Evolutionary conservation across 2,329 filamentous ascomycete species (phyloP).

Genomic region (Fulvia fulva): DNA sequence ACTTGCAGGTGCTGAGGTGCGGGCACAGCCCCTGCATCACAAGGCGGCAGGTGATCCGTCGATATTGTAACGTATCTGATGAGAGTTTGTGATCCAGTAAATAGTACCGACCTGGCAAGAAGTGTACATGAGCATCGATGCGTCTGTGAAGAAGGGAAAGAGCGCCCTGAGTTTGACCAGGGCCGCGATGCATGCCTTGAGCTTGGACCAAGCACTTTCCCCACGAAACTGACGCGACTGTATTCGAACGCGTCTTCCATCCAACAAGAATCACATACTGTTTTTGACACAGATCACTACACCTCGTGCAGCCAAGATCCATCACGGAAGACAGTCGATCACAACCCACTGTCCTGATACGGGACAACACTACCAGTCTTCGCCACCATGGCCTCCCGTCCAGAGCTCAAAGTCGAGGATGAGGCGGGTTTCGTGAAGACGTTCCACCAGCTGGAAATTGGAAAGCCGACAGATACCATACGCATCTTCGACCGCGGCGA

Average conservation of each 20-base stretch:
- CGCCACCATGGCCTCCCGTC: constrained; percentile 49
- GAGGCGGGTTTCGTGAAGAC: constrained; percentile 95
- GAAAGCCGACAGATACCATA: constrained; percentile 71
- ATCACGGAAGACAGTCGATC: not conserved
- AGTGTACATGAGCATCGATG: no score
- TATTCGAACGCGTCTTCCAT: not conserved
- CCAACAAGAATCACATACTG: not conserved
- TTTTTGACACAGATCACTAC: not conserved
- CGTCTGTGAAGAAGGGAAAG: not conserved
- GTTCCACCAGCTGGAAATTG: constrained; percentile 77
- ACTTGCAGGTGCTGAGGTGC: no score
- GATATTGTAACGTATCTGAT: no score
- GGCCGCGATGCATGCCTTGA: no score
- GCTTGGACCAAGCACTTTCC: no score
- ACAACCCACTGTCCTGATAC: not conserved
- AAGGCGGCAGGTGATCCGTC: no score
- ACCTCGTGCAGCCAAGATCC: not conserved
- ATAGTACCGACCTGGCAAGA: no score
- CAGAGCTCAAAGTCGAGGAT: constrained; percentile 74
- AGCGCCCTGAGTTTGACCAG: no score
- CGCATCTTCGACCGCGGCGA: constrained; percentile 92
- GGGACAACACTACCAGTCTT: not conserved
- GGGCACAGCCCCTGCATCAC: no score
- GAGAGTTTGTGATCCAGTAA: no score
- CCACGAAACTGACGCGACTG: not conserved